Evolutionary conservation across 1,139 yeast genomes (phyloP).

Genomic region (Blastobotrys buckinghamii): DNA sequence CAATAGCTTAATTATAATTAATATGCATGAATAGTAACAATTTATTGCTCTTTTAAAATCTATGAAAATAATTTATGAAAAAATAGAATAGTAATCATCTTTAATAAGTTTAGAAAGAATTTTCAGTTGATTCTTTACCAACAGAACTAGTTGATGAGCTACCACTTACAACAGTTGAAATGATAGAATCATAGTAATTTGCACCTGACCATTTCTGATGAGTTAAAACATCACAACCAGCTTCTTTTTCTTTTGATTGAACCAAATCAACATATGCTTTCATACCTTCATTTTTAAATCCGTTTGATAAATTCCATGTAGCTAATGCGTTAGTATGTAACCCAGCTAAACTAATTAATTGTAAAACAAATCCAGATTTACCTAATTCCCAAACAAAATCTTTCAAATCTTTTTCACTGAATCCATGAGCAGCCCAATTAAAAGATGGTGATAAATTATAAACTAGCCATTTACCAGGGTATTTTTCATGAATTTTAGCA

Average conservation of each 20-base stretch:
- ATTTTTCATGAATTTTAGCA: slow-evolving; percentile 38
- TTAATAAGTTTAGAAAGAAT: slow-evolving; percentile 24
- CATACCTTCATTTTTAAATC: slow-evolving; percentile 49
- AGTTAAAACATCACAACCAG: slow-evolving; percentile 47
- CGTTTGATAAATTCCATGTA: slow-evolving; percentile 43
- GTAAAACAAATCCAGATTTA: slow-evolving; percentile 48
- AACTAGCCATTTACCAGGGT: slow-evolving; percentile 51
- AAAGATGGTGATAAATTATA: slow-evolving; percentile 55
- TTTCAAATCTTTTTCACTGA: slow-evolving; percentile 40
- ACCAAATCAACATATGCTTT: slow-evolving; percentile 49
- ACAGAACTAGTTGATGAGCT: slow-evolving; percentile 42
- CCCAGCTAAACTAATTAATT: slow-evolving; percentile 52
- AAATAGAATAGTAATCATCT: too few species aligned
- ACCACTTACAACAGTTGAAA: slow-evolving; percentile 42
- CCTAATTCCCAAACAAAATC: slow-evolving; percentile 51
- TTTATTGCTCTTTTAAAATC: too few species aligned
- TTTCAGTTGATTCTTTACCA: slow-evolving; percentile 46
- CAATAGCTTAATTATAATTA: too few species aligned
- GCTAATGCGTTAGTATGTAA: slow-evolving; percentile 47
- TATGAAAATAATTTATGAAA: too few species aligned
- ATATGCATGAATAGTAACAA: too few species aligned
- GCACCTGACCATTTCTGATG: slow-evolving; percentile 61
- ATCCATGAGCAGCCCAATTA: slow-evolving; percentile 55
- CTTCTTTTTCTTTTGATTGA: slow-evolving; percentile 42
- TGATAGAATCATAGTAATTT: slow-evolving; percentile 44